Base-by-base conservation (phyloP, 768 basidiomycete genomes). In the Mycena amicta region DNA sequence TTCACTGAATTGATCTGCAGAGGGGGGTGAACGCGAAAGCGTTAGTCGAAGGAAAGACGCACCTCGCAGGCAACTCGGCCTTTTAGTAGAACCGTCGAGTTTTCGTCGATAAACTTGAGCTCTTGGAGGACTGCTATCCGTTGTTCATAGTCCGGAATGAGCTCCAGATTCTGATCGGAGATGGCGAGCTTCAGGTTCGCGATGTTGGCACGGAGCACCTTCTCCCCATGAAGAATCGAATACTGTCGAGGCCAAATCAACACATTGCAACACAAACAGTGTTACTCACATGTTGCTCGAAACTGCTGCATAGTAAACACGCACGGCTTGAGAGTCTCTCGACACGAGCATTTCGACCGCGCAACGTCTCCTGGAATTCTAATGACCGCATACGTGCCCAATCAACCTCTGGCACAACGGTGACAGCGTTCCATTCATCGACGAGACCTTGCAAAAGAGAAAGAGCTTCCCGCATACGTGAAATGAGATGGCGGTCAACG, bases 51-150 rank as follows among this genome's bases (percentile, higher is more conserved):
- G n/a, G n/a, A n/a, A n/a, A n/a, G 18, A 37, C 33, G 11, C 58
- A 95, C 95, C 80, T 99, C 97, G 77, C 97, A 99, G 29, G 97
- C 97, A 16, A 99, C 97, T 50, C 97, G 86, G 18, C 97, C 97
- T 71, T 99, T 99, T 50, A 99, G 81, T 28, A 93, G 82, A 2
- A 99, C 95, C 0, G 96, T 99, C 29, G 93, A 90, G 66, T 98
- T 94, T 57, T 95, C 92, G 69, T 98, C 90, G 67, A 99, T 92
- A 70, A 98, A 97, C 61, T 91, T 87, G 23, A 99, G 81, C 45
- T 92, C 91, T 67, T 94, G 88, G 41, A 99, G 79, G 3, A 98
- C 96, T 39, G 84, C 87, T 30, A 98, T 88, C 26, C 96, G 81
- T 68, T 95, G 93, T 70, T 98, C 93, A 72, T 98, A 99, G 70